Evolutionary conservation across 192 early-diverging fungal species (phyloP), one percentile per base, ranked within the genome.

Genomic region (Rhizophagus clarus): DNA sequence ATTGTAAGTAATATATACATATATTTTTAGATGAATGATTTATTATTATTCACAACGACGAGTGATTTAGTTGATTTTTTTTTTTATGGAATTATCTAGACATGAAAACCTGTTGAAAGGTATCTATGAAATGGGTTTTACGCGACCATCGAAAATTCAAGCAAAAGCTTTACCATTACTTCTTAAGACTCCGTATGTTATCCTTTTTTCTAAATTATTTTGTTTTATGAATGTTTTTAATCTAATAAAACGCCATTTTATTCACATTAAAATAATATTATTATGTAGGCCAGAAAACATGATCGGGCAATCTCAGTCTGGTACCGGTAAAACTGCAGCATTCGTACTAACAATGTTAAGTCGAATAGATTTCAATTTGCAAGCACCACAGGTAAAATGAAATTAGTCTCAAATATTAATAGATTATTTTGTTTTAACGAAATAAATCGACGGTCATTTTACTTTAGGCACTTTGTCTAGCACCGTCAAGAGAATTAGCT

Each of bases 271-370:
- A 40, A 40, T 40, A 40, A 56, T 42, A 31, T 28, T 74, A 56
- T 40, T 28, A 8, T 56, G 15, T 82, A 90, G 89, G n/a, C 92
- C 97, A 9, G 90, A 87, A 81, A 98, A 99, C 83, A 94, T 99
- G 95, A 97, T 99, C 82, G 98, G 95, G 0, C 98, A 99, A 86
- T 98, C 97, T 76, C 97, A 98, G 84, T 96, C 96, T 20, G 98
- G 98, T 80, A 99, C 98, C 0, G 98, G 97, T 51, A 99, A 99
- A 85, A 98, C 98, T 26, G 98, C 98, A 1, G 96, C 97, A 11
- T 99, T 99, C 85, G 92, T 91, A 3, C 87, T 99, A 61, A 94
- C 95, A 1, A 97, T 99, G 91, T 89, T 99, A 14, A 92, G 91
- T 77, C 90, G 97, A 28, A 88, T 98, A 61, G 92, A 98, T 82